Conservation (phyloP, 2,329 filamentous ascomycete species). For the Cytospora paraplurivora region DNA sequence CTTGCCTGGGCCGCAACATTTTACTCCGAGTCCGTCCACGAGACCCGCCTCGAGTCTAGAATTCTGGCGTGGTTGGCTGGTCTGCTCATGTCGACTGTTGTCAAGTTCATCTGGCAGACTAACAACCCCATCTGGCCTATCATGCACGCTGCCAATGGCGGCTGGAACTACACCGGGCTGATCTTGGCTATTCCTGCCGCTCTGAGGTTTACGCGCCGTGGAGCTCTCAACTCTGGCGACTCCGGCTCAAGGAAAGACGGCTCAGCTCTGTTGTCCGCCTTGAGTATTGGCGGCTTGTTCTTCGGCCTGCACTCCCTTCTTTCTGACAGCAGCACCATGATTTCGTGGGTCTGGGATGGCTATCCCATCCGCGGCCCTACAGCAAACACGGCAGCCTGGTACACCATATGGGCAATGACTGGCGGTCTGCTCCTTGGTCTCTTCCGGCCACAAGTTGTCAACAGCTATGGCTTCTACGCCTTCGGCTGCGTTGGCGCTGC, state of each 20-base stretch:
- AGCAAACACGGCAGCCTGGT: conserved; percentile 84
- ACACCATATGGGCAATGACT: conserved; percentile 86
- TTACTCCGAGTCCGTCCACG: conserved; percentile 74
- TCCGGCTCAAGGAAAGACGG: conserved; percentile 52
- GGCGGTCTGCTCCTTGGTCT: conserved; percentile 76
- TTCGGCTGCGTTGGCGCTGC: conserved; percentile 78
- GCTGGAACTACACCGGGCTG: conserved; percentile 86
- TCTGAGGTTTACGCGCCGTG: conserved; percentile 71
- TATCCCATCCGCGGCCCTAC: conserved; percentile 88
- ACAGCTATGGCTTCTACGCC: conserved; percentile 78
- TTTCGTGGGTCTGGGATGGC: conserved; percentile 96
- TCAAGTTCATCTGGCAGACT: conserved; percentile 90
- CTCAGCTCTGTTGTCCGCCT: conserved; percentile 69
- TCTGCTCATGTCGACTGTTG: conserved; percentile 79
- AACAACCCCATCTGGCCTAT: conserved; percentile 98
- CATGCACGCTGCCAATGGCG: conserved; percentile 86
- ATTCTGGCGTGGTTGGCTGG: conserved; percentile 81
- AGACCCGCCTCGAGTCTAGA: conserved; percentile 76
- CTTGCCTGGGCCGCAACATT: conserved; percentile 83
- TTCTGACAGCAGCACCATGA: conserved; percentile 98
- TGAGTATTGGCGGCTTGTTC: conserved; percentile 80
- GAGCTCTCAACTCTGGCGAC: conserved; percentile 50
- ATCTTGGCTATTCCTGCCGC: conserved; percentile 74
- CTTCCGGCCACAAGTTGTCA: conserved; percentile 68
- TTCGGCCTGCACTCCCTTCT: conserved; percentile 91